Base-by-base conservation (phyloP, 805 yeast genomes). In the Blastobotrys muscicola region DNA sequence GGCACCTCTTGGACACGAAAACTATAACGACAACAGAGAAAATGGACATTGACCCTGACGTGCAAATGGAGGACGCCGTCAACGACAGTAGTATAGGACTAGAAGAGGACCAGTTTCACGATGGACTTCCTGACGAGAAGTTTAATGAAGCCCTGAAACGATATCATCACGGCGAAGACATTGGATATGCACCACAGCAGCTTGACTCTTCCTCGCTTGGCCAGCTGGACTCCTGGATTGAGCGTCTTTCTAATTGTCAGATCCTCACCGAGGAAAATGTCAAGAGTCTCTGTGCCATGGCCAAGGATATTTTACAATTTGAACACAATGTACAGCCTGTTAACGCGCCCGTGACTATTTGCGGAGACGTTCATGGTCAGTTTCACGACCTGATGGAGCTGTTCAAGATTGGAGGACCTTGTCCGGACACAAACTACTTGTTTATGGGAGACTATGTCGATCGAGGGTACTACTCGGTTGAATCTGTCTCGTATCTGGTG, bases 291-390 rank as follows among this genome's bases (percentile, higher is more conserved):
- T 87, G 96, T 61, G 78, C 78, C 50, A 85, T 86, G 95, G 95
- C 95, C 29, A 78, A 36, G 47, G 96, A 89, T 53, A 92, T 87
- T 30, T 68, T 89, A 56, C 94, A 85, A 62, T 81, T 79, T 54
- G 97, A 89, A 68, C 89, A 85, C 55, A 89, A 89, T 60, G 97
- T 89, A 39, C 95, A 87, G 67, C 96, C 96, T 2, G 95, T 89
- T 39, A 78, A 78, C 50, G 94, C 89, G 6, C 97, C 97, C 9
- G 97, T 89, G 39, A 89, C 97, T 26, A 87, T 89, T 51, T 89
- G 97, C 70, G 97, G 97, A 54, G 97, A 89, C 66, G 94, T 89
- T 40, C 97, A 89, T 61, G 97, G 97, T 36, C 97, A 89, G 67
- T 89, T 89, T 63, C 96, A 89, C 66, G 97, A 89, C 67, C 72